Evolutionary conservation across 441 rosid species (phyloP), one percentile per base, ranked within the genome.

Genomic region (Macaranga tanarius): DNA sequence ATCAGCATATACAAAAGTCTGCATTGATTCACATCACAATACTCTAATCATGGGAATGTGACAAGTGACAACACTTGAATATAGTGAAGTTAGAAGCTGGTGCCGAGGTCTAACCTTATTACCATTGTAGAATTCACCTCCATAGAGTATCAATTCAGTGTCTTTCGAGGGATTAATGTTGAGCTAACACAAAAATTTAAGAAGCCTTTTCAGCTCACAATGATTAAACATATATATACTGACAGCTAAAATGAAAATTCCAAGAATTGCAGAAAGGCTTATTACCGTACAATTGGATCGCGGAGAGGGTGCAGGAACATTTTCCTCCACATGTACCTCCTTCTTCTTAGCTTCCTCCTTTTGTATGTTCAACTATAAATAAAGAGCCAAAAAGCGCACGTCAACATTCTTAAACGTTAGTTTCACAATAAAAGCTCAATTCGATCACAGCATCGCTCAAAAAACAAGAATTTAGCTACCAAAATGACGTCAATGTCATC

Each of bases 331-430:
- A 45, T 83, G 96, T 10, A 95, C 94, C 69, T 95, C 97, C 86
- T 88, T 90, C 92, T 95, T 95, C 92, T 91, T 92, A 25, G 99
- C 97, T 72, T 95, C 97, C 70, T 91, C 97, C 66, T 87, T 95
- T 74, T 92, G 95, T 66, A 92, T 92, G 73, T 80, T 89, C 76
- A 87, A 76, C 99, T 94, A 86, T 34, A 34, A 34, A 86, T 34
- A 34, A 34, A 34, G 38, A 34, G 38, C 38, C 38, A 34, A 34
- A 34, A 34, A 34, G 38, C 38, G 22, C 62, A 67, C 71, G 62
- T 56, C 55, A 63, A 16, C 5, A 34, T 4, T 34, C 38, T 34
- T 34, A 34, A 34, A 1, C 38, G 6, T 34, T 34, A 34, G 38
- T 34, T 34, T 34, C 38, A 34, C 38, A 34, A 34, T 5, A 34